phyloP scores from a whole-genome alignment of 2,329 filamentous ascomycete species.

The Penicillium freii region DNA sequence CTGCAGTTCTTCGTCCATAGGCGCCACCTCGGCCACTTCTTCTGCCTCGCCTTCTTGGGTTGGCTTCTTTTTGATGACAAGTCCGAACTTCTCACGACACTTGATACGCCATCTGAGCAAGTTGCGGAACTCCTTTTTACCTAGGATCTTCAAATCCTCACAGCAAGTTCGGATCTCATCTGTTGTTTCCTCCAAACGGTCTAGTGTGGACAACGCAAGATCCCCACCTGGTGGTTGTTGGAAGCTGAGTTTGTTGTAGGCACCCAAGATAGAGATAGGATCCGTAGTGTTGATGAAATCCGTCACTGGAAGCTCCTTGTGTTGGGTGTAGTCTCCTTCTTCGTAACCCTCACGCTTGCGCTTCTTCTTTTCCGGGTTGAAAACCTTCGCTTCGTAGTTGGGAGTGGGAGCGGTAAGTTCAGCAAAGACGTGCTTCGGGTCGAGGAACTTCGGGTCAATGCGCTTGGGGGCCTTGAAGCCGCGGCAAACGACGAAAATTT shows the following conservation, averaged over 20 bases:
- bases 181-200: slow-evolving; percentile 83
- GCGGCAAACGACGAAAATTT: slow-evolving; percentile 96
- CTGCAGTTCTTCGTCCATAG: slow-evolving; percentile 91
- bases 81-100: slow-evolving; percentile 85
- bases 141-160: slow-evolving; percentile 81
- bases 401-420: slow-evolving; percentile 81
- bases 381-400: slow-evolving; percentile 97
- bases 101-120: slow-evolving; percentile 86
- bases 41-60: slow-evolving; percentile 55
- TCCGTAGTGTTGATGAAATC: slow-evolving; percentile 94
- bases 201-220: slow-evolving; percentile 79
- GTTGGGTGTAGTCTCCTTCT: slow-evolving; percentile 89
- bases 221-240: slow-evolving; percentile 76
- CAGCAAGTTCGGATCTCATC: slow-evolving; percentile 77
- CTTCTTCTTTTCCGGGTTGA: slow-evolving; percentile 97
- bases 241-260: slow-evolving; percentile 80
- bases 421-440: slow-evolving; percentile 85
- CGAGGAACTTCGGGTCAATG: slow-evolving; percentile 88
- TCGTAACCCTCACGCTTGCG: slow-evolving; percentile 96
- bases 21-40: slow-evolving; percentile 77
- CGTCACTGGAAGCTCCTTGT: slow-evolving; percentile 81
- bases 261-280: slow-evolving; percentile 86
- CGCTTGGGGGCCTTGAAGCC: slow-evolving; percentile 94
- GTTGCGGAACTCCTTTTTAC: slow-evolving; percentile 89
- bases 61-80: slow-evolving; percentile 68